Percentiles rank a stretch among this genome's conserved stretches.
phyloP scores from a whole-genome alignment of 2,329 filamentous ascomycete species.

The Hymenoscyphus fructigenus region DNA sequence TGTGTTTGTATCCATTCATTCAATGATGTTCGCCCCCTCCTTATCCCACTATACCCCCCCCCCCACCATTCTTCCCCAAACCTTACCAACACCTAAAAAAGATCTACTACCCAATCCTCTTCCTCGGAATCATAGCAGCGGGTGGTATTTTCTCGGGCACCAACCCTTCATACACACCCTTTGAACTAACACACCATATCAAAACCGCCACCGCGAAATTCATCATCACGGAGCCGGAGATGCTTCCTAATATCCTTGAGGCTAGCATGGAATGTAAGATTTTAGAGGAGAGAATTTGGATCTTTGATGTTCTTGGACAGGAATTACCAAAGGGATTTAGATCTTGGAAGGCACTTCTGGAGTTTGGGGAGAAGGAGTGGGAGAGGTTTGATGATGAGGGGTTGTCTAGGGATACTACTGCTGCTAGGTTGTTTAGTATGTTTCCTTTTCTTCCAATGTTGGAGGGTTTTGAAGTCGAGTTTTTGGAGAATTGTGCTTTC shows the following conservation, averaged over 20 bases:
- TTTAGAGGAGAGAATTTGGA: constrained; percentile 26
- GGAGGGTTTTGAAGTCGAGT: neutral
- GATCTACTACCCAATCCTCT: constrained; percentile 22
- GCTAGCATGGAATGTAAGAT: constrained; percentile 33
- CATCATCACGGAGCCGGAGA: constrained; percentile 31
- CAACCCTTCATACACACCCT: constrained; percentile 33
- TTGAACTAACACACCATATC: constrained; percentile 34
- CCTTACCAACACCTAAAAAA: neutral
- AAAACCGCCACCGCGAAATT: constrained; percentile 30
- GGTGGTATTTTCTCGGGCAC: constrained; percentile 31
- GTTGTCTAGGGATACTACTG: constrained; percentile 35
- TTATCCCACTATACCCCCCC: neutral
- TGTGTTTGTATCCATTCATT: constrained; percentile 35
- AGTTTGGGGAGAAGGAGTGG: constrained; percentile 30
- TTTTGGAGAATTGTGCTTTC: neutral
- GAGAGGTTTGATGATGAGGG: constrained; percentile 29
- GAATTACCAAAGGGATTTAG: constrained; percentile 24
- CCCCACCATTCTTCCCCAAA: neutral
- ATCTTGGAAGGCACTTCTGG: constrained; percentile 26
- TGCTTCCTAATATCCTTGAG: constrained; percentile 22
- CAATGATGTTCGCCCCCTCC: constrained; percentile 30
- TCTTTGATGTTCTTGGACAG: constrained; percentile 29
- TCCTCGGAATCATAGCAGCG: constrained; percentile 31
- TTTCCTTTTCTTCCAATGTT: neutral
- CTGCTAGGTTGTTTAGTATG: constrained; percentile 43